A percentile compares a stretch with the other conserved stretches of the same genome.
Conservation (phyloP, 768 basidiomycete species). For the Pleurotus giganteus region DNA sequence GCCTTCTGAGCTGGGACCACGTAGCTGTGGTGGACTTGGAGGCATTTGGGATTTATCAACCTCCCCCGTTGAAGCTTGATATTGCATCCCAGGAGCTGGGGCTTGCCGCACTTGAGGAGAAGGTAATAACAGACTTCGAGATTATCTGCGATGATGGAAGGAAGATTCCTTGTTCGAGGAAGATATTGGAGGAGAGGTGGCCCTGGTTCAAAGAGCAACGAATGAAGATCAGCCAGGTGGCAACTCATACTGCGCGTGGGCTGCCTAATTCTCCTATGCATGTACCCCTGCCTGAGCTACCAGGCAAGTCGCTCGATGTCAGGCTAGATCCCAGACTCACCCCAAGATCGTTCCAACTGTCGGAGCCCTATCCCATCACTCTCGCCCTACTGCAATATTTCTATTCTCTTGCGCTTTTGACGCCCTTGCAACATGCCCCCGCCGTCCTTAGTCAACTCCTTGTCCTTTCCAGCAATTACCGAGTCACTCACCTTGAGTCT, state of each 20-base stretch:
- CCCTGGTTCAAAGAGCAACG: slow-evolving; percentile 88
- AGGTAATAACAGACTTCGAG: slow-evolving; percentile 85
- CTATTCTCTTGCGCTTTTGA: slow-evolving; percentile 82
- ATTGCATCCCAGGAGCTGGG: slow-evolving; percentile 82
- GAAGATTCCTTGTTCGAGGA: slow-evolving; percentile 77
- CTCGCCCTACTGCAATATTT: slow-evolving; percentile 92
- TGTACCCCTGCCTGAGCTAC: slow-evolving; percentile 59
- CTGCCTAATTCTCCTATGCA: slow-evolving; percentile 63
- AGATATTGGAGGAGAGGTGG: slow-evolving; percentile 89
- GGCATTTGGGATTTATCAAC: slow-evolving; percentile 94
- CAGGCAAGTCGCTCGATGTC: slow-evolving; percentile 47
- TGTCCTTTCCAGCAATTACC: slow-evolving; percentile 81
- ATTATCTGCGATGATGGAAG: slow-evolving; percentile 90
- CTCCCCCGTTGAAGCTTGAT: slow-evolving; percentile 65
- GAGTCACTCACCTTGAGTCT: slow-evolving; percentile 67
- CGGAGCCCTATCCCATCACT: slow-evolving; percentile 87
- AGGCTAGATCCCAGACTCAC: slow-evolving; percentile 79
- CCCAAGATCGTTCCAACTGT: slow-evolving; percentile 74
- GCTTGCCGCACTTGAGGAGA: slow-evolving; percentile 79
- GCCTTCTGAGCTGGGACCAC: slow-evolving; percentile 89
- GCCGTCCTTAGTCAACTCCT: slow-evolving; percentile 87
- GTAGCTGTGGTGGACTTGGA: slow-evolving; percentile 89
- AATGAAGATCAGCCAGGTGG: slow-evolving; percentile 53
- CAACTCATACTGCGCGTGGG: slow-evolving; percentile 52
- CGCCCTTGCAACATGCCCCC: slow-evolving; percentile 88